These are phyloP conservation scores for Astrocystis sublimbata DNA, from an alignment of 495 filamentous ascomycete species.

Conservation along the genomic window DNA sequence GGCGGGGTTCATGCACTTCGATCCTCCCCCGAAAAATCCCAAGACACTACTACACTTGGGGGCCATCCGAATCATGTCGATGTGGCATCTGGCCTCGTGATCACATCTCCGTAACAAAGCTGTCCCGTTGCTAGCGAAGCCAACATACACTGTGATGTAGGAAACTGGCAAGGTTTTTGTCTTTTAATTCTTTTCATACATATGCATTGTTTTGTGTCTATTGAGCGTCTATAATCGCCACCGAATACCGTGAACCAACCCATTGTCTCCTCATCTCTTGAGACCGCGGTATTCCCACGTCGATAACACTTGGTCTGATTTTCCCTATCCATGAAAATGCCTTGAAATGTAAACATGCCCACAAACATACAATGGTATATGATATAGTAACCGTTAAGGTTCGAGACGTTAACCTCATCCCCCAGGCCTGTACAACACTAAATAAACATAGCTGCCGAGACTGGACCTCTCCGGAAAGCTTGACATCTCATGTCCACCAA, in stretches of 20 bases:
- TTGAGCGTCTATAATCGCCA: slow-evolving; percentile 20
- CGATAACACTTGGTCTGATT: slow-evolving; percentile 19
- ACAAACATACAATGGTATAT: slow-evolving; percentile 23
- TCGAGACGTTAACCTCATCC: slow-evolving; percentile 2
- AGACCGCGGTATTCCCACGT: slow-evolving; percentile 17
- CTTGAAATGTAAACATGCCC: slow-evolving; percentile 21
- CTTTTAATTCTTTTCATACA: slow-evolving; percentile 18
- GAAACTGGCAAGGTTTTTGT: slow-evolving; percentile 3
- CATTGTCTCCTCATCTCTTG: slow-evolving; percentile 6
- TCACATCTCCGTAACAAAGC: not conserved
- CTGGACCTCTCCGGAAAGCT: slow-evolving; percentile 1
- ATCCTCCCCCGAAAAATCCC: slow-evolving; percentile 7
- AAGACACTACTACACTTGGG: not conserved
- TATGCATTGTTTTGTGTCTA: slow-evolving; percentile 19
- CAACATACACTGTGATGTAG: not conserved
- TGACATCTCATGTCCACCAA: not conserved
- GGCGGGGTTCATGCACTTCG: slow-evolving; percentile 7
- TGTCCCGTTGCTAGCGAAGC: not conserved
- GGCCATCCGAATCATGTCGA: not conserved
- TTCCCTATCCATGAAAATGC: slow-evolving; percentile 24
- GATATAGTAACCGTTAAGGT: slow-evolving; percentile 14
- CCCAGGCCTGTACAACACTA: slow-evolving; percentile 11
- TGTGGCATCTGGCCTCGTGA: not conserved
- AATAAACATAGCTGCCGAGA: slow-evolving; percentile 8
- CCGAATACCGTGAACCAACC: slow-evolving; percentile 10